Conservation (phyloP, 106 monocot species). For the Amphibolis antarctica region DNA sequence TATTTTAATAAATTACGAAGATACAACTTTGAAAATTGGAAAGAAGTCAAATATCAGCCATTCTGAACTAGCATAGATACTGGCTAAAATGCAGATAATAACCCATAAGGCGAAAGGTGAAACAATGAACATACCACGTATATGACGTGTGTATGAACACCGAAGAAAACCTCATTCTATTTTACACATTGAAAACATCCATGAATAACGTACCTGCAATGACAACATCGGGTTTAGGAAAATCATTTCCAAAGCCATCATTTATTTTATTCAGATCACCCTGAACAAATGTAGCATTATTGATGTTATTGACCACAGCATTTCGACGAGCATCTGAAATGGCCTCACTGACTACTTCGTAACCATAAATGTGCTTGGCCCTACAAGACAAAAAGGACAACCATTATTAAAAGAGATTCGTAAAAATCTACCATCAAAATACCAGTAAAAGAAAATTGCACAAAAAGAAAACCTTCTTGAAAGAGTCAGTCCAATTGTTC, state of each 20-base stretch:
- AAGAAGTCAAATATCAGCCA: no score
- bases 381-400: slow-evolving; percentile 22
- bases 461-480: slow-evolving; percentile 49
- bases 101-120: no score
- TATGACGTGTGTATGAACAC: no score
- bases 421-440: neutral
- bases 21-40: no score
- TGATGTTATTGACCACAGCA: slow-evolving; percentile 71
- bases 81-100: no score
- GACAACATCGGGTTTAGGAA: slow-evolving; percentile 85
- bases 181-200: neutral
- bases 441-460: neutral
- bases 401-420: slow-evolving; percentile 1
- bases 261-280: slow-evolving; percentile 95
- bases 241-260: slow-evolving; percentile 73
- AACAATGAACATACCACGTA: no score
- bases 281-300: slow-evolving; percentile 89
- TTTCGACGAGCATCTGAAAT: slow-evolving; percentile 75
- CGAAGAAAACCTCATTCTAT: no score
- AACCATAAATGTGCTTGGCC: slow-evolving; percentile 84
- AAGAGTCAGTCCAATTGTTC: slow-evolving; percentile 94
- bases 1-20: no score
- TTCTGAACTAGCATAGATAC: no score
- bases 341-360: slow-evolving; percentile 81
- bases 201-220: slow-evolving; percentile 51